These are phyloP conservation scores for Sporothrix dimorphospora DNA, from an alignment of 2,329 filamentous ascomycete genomes.

Conservation along the genomic window DNA sequence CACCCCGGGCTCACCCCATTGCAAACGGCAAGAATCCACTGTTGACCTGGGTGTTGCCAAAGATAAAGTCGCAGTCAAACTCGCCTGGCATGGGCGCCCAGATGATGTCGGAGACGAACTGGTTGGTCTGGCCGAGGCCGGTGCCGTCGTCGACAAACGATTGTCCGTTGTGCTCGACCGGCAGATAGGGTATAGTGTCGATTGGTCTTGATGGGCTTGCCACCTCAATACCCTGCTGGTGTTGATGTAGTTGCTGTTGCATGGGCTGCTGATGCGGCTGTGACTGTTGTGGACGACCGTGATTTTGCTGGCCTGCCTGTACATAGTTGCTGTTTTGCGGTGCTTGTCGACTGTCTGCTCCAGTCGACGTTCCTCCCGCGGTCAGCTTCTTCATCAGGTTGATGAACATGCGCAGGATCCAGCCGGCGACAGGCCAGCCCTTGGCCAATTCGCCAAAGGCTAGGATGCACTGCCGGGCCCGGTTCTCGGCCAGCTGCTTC, in stretches of 20 bases:
- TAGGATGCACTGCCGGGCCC: slow-evolving; percentile 15
- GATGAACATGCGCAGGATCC: slow-evolving; percentile 19
- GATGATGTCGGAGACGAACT: slow-evolving; percentile 20
- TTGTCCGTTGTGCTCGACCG: neutral
- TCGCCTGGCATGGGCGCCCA: slow-evolving; percentile 16
- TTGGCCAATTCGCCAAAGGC: slow-evolving; percentile 18
- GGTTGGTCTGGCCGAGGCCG: neutral
- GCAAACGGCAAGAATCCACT: neutral
- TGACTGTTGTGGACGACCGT: neutral
- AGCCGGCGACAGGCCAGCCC: slow-evolving; percentile 18
- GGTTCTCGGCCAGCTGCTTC: slow-evolving; percentile 24
- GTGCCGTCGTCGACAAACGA: neutral
- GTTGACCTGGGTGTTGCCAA: slow-evolving; percentile 17
- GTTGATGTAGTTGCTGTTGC: neutral
- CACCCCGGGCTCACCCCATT: neutral
- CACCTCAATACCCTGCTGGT: neutral
- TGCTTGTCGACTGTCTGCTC: neutral
- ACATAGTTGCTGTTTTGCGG: neutral
- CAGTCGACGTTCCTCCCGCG: neutral
- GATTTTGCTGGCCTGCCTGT: neutral
- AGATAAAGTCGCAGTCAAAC: slow-evolving; percentile 24
- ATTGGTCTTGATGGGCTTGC: neutral
- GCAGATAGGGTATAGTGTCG: neutral
- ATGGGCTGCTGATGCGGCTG: neutral
- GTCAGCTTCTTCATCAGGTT: slow-evolving; percentile 25